Evolutionary conservation across 129 eudicot species (phyloP), one percentile per base, ranked within the genome.

Genomic region (Tagetes erecta): DNA sequence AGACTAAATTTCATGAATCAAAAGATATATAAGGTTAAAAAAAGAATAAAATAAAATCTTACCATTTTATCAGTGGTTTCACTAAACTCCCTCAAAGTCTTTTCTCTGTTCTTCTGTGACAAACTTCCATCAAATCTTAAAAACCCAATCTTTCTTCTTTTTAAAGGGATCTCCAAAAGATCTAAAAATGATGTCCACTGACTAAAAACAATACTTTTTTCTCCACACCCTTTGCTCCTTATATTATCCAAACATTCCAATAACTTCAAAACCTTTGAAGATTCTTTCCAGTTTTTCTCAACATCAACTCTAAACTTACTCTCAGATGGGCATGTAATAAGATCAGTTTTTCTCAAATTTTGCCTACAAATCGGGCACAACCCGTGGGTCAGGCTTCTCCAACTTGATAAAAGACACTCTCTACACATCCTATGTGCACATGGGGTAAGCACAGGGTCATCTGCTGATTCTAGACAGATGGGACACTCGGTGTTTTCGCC

Each of bases 121-220:
- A 91, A 63, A 55, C 80, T 89, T 44, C 97, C 97, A 83, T 91
- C 97, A 76, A 86, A 91, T 72, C 97, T 86, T 72, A 91, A 78
- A 80, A 83, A 91, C 59, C 84, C 85, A 60, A 91, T 73, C 12
- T 78, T 75, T 40, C 77, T 86, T 71, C 85, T 83, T 69, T 83
- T 85, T 11, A 86, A 59, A 14, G 97, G 92, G 44, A 91, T 88
- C 78, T 91, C 97, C 80, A 88, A 67, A 44, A 91, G 87, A 82
- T 91, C 92, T 82, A 91, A 72, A 70, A 91, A 91, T 1, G 96
- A 86, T 69, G 97, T 91, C 97, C 96, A 91, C 78, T 91, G 97
- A 78, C 97, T 91, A 62, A 91, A 88, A 42, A 91, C 84, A 50
- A 91, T 87, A 80, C 97, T 88, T 73, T 89, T 91, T 46, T 87